These are phyloP conservation scores for Serendipita sp. DNA, from an alignment of 768 basidiomycete genomes.

Conservation along the genomic window DNA sequence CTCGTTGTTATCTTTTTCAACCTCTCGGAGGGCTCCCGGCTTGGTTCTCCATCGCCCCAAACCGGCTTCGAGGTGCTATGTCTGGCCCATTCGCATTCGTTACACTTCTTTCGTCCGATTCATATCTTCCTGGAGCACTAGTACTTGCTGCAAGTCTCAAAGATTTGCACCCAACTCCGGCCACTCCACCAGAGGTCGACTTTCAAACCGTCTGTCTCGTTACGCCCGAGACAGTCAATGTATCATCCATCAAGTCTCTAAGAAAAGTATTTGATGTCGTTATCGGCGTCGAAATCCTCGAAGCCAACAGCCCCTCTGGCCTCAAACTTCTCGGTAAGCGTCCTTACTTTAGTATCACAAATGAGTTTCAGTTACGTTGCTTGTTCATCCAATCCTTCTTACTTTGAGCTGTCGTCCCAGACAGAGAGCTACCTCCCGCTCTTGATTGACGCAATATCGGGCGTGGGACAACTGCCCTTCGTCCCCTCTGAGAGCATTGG, in stretches of 20 bases:
- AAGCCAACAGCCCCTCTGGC: slow-evolving; percentile 45
- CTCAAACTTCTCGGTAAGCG: slow-evolving; percentile 71
- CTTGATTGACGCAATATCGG: background rate
- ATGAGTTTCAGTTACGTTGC: background rate
- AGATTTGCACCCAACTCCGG: slow-evolving; percentile 53
- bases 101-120: slow-evolving; percentile 81
- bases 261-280: slow-evolving; percentile 71
- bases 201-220: slow-evolving; percentile 81
- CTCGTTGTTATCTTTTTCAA: background rate
- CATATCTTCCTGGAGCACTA: slow-evolving; percentile 87
- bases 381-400: too few relatives aligned
- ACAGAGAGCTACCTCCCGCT: slow-evolving; percentile 8
- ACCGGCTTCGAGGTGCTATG: background rate
- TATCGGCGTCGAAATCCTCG: slow-evolving; percentile 82
- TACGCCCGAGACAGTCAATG: slow-evolving; percentile 85
- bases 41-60: background rate
- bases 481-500: background rate
- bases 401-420: too few relatives aligned
- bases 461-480: background rate
- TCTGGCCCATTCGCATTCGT: slow-evolving; percentile 54
- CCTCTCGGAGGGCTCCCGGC: background rate
- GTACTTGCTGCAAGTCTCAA: slow-evolving; percentile 70
- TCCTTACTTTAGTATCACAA: background rate
- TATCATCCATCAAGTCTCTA: slow-evolving; percentile 61
- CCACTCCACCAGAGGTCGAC: slow-evolving; percentile 34